phyloP scores from a whole-genome alignment of 1,139 yeast genomes.

The Candida frijolesensis region DNA sequence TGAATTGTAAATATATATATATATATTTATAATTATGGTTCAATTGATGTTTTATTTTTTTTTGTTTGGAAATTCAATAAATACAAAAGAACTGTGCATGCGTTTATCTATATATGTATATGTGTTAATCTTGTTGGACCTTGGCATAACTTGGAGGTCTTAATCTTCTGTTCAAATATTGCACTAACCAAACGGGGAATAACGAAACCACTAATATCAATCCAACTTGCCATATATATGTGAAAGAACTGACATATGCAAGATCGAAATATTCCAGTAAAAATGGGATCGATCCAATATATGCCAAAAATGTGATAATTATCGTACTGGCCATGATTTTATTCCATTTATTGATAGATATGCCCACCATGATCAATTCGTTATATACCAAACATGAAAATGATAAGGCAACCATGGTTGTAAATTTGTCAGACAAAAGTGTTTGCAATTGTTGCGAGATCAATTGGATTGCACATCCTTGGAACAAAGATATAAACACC shows the following conservation, averaged over 20 bases:
- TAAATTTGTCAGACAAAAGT: slow-evolving; percentile 54
- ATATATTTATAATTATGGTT: not conserved
- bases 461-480: slow-evolving; percentile 82
- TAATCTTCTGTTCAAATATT: slow-evolving; percentile 69
- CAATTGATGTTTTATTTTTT: not conserved
- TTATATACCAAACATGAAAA: slow-evolving; percentile 80
- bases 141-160: slow-evolving; percentile 98
- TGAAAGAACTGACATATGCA: slow-evolving; percentile 55
- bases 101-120: not conserved
- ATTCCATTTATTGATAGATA: slow-evolving; percentile 91
- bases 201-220: slow-evolving; percentile 71
- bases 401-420: slow-evolving; percentile 80
- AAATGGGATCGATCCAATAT: slow-evolving; percentile 77
- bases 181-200: slow-evolving; percentile 87
- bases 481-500: slow-evolving; percentile 85
- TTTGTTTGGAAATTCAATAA: not conserved
- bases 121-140: slow-evolving; percentile 66
- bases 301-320: slow-evolving; percentile 66
- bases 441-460: slow-evolving; percentile 77
- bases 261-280: slow-evolving; percentile 83
- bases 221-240: slow-evolving; percentile 70
- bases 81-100: not conserved
- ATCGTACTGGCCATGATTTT: slow-evolving; percentile 74
- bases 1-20: not conserved
- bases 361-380: slow-evolving; percentile 91